These are phyloP conservation scores for Leptoxyphium fumago DNA, from an alignment of 2,329 filamentous ascomycete species.

Conservation along the genomic window DNA sequence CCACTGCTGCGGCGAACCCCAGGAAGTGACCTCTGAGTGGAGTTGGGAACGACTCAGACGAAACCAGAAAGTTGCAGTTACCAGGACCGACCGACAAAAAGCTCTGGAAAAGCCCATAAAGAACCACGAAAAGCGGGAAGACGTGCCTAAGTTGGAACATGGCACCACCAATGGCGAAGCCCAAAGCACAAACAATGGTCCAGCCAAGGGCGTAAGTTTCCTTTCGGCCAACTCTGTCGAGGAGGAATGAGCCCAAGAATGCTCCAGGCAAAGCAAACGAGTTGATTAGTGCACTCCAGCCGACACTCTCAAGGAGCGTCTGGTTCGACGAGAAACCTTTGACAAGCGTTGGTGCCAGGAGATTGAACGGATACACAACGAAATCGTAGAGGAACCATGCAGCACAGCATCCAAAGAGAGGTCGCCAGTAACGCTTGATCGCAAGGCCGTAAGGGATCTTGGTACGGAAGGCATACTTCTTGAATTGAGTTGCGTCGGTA, in stretches of 20 bases:
- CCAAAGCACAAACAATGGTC: not conserved
- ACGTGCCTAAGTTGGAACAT: not conserved
- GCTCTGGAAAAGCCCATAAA: not conserved
- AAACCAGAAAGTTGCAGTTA: not conserved
- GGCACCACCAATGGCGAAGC: not conserved
- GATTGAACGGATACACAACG: not conserved
- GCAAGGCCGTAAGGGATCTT: not conserved
- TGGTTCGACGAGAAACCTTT: not conserved
- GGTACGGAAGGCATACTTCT: not conserved
- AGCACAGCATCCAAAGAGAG: not conserved
- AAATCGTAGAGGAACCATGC: not conserved
- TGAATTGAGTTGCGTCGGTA: not conserved
- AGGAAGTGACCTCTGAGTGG: not conserved
- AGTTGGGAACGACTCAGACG: not conserved
- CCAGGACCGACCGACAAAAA: not conserved
- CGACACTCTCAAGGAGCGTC: not conserved
- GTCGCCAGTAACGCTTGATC: not conserved
- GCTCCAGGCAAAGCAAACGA: not conserved
- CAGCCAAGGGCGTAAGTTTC: not conserved
- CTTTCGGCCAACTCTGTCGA: not conserved
- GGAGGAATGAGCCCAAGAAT: not conserved
- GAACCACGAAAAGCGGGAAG: not conserved
- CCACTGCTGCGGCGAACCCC: not conserved
- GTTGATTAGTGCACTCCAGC: not conserved
- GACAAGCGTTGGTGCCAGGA: not conserved